Evolutionary conservation across 2,329 filamentous ascomycete species (phyloP), one percentile per base, ranked within the genome.

Genomic region (Venturia nashicola): DNA sequence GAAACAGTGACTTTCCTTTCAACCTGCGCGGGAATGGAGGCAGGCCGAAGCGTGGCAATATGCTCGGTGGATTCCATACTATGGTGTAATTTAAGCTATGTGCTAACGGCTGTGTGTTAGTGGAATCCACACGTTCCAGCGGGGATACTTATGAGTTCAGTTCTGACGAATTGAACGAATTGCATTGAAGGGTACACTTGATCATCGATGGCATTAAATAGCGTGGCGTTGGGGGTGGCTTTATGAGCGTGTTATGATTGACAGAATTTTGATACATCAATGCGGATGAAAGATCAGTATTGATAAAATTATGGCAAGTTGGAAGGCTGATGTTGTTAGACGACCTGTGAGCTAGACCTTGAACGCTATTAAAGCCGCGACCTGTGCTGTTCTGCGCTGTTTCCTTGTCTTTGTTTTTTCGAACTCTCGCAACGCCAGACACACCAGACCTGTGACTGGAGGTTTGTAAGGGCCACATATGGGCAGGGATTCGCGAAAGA

Each of bases 181-280:
- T 18, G 51, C 51, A 57, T 57, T 36, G 23, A 36, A 12, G 51
- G 51, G 16, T 39, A 11, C 9, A 57, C 32, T 36, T n/a, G 51
- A 36, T 34, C 51, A 34, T 34, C 32, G 51, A 34, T 34, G 51
- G 51, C 51, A 57, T 57, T 27, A 51, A 32, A 55, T 55, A 57
- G 51, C 51, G 51, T 57, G 51, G 51, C 51, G 51, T 57, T 57
- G 51, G 51, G 51, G 14, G 36, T 57, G 51, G 36, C 32, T 57
- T 57, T 36, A 57, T 36, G 51, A 57, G 32, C 32, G 32, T 34
- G 32, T 57, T 34, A 57, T 20, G 32, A 36, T n/a, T 36, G 51
- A 36, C 1, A 57, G 51, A 36, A 7, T 20, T 27, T 14, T 3
- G 20, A 27, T 20, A 23, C 14, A 23, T 51, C 46, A 51, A 9